Evolutionary conservation across 345 rosid species (phyloP), one percentile per base, ranked within the genome.

Genomic region (Populus deltoides): DNA sequence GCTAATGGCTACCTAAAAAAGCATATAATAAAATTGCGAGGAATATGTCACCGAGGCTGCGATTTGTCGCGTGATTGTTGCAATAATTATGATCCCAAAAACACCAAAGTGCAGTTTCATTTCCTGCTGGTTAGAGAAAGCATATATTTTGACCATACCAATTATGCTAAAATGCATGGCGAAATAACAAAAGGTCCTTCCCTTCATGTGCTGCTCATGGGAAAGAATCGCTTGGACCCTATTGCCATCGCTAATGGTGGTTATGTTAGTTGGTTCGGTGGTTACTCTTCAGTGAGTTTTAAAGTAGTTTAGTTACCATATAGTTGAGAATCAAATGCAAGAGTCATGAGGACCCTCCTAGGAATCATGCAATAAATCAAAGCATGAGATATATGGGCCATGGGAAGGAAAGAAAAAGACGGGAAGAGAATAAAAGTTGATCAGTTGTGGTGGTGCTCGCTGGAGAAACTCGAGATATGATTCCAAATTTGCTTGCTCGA

Each of bases 401-500:
- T 3, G 13, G 3, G 49, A 77, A 45, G 38, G 27, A 41, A 55
- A 41, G 38, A 20, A 36, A 75, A 51, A 25, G 33, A 22, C 8
- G 43, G 45, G 20, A 69, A 41, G 20, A 22, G 27, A 9, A 36
- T 6, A 45, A 39, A 43, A 41, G 49, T 8, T 5, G 68, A 47
- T 36, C 68, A 18, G 16, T 6, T 20, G 68, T 53, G 55, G 80
- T 45, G 65, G 38, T 49, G 12, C 53, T 47, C 29, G 53, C 29
- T 7, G 57, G 35, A 66, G 43, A 65, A 68, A 68, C 76, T 39
- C 22, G 70, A 75, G 84, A 82, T 79, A 85, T 80, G 88, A 86
- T 84, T 84, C 86, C 67, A 68, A 71, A 67, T 66, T 84, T 84
- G 83, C 89, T 88, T 88, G 83, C 66, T 81, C 79, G 33, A 78